Conservation (phyloP, 179 eudicot species). For the Nepenthes alata region DNA sequence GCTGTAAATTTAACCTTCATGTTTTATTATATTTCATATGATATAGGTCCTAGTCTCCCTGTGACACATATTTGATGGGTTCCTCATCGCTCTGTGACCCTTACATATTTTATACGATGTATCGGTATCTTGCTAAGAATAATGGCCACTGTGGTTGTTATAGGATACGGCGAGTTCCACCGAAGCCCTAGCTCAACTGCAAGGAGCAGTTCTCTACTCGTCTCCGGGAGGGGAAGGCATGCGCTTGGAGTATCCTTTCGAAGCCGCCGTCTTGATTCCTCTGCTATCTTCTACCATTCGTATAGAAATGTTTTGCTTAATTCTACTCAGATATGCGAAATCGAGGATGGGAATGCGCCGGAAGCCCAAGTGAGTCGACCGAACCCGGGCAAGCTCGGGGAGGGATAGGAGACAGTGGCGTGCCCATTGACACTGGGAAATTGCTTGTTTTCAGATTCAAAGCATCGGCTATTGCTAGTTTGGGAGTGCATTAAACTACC, state of each 20-base stretch:
- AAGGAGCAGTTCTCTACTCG: slow-evolving; percentile 66
- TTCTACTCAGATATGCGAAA: slow-evolving; percentile 57
- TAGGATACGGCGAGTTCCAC: slow-evolving; percentile 81
- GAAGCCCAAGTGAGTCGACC: slow-evolving; percentile 12
- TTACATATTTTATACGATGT: too few species aligned
- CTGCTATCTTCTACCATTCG: background rate
- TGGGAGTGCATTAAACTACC: too few species aligned
- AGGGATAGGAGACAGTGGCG: too few species aligned
- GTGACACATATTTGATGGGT: too few species aligned
- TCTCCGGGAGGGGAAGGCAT: slow-evolving; percentile 61
- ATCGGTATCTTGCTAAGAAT: too few species aligned
- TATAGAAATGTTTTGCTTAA: slow-evolving; percentile 26
- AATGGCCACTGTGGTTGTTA: background rate
- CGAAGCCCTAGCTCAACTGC: slow-evolving; percentile 58
- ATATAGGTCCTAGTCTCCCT: too few species aligned
- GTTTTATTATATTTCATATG: too few species aligned
- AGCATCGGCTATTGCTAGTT: too few species aligned
- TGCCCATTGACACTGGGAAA: background rate
- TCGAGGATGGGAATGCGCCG: slow-evolving; percentile 89
- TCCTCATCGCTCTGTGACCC: too few species aligned
- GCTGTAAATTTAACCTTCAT: too few species aligned
- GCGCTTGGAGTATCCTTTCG: slow-evolving; percentile 91
- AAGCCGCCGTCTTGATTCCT: background rate
- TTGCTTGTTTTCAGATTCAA: too few species aligned
- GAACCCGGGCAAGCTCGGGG: background rate